Base-by-base conservation (phyloP, 305 asterid species). In the Fraxinus albicans region DNA sequence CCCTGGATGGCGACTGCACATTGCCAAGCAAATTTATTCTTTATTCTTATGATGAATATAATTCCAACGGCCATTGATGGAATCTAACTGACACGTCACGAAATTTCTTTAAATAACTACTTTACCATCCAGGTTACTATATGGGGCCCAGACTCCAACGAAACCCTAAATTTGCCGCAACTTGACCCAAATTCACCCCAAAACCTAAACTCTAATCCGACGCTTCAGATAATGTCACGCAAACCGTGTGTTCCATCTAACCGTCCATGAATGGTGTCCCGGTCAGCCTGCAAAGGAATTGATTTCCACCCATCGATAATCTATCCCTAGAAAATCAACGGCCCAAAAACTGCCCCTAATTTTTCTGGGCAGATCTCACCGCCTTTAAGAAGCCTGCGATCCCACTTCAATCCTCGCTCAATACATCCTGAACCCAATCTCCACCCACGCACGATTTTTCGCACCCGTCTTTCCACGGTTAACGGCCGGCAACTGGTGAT, bases 251-350 rank as follows among this genome's bases (percentile, higher is more conserved):
- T 17, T 1, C 0, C 47, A 94, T 91, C 93, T 3, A 0, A 36
- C 95, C 98, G 95, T 91, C 40, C 6, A 74, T 86, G 90, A 80
- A 90, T 90, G 93, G 83, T 83, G 88, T 85, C 84, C 34, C 90
- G 97, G 97, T 90, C 95, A 78, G 97, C 94, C 97, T 89, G 97
- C 97, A 82, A 88, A 91, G 91, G 83, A 88, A 90, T 3, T 38
- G 17, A 80, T 29, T 6, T 4, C 6, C 31, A 0, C 97, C 96
- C 77, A 87, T 42, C 1, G 97, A 92, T 95, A 76, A 80, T 27
- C 5, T 73, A 9, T 34, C 38, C 76, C 31, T 67, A 2, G 2
- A 8, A 3, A 23, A 86, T 90, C 85, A 7, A 92, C 95, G 95
- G 89, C 15, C 69, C 58, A 29, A 1, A 73, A 17, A 2, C 91